Conservation (phyloP, 805 yeast species). For the Wickerhamomyces kurtzmanii region DNA sequence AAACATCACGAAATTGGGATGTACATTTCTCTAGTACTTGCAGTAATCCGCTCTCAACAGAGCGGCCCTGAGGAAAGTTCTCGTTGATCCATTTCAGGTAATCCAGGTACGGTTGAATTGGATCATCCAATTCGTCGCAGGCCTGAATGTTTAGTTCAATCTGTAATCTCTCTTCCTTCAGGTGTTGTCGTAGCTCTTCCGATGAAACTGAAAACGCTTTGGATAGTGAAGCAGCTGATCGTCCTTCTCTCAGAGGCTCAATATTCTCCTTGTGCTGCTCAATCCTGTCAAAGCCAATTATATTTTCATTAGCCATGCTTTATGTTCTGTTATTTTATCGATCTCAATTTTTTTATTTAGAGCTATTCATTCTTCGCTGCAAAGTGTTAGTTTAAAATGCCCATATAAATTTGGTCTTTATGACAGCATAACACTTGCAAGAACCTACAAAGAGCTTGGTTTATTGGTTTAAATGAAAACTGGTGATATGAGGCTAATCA, state of each 20-base stretch:
- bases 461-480: too few species aligned
- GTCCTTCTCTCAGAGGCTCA: constrained; percentile 53
- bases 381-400: too few species aligned
- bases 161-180: constrained; percentile 25
- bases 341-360: too few species aligned
- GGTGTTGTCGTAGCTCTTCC: constrained; percentile 16
- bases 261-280: constrained; percentile 74
- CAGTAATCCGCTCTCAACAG: constrained; percentile 56
- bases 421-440: too few species aligned
- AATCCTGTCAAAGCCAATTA: constrained; percentile 31
- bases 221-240: constrained; percentile 52
- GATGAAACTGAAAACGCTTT: constrained; percentile 25
- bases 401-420: too few species aligned
- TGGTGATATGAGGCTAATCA: too few species aligned
- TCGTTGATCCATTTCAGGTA: constrained; percentile 67
- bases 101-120: constrained; percentile 64
- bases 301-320: too few species aligned
- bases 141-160: constrained; percentile 41
- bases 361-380: too few species aligned
- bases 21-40: constrained; percentile 64
- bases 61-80: constrained; percentile 51
- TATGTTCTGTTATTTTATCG: too few species aligned
- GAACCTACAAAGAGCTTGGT: too few species aligned
- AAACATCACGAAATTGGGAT: constrained; percentile 50
- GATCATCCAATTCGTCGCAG: constrained; percentile 69